Evolutionary conservation across 2,329 filamentous ascomycete genomes (phyloP).

Genomic region (Huntiella decipiens): DNA sequence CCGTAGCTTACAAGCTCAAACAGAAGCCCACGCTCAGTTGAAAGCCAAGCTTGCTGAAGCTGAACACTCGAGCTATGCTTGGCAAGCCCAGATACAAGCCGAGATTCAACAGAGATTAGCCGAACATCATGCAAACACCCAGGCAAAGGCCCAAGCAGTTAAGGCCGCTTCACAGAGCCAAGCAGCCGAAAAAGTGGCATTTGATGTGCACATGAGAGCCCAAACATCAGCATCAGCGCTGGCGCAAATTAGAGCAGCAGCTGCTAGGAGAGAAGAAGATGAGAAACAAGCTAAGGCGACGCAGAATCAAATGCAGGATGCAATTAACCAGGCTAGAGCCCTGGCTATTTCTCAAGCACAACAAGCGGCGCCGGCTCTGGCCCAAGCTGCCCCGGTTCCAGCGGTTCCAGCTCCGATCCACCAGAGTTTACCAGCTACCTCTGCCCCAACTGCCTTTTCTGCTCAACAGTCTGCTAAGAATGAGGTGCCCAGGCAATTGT

Average conservation of each 20-base stretch:
- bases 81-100: conserved; percentile 8
- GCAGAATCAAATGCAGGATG: neutral
- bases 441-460: too few species aligned
- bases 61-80: conserved; percentile 3
- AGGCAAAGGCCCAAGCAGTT: conserved; percentile 11
- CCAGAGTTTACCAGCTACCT: too few species aligned
- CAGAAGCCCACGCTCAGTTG: conserved; percentile 9
- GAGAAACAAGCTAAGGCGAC: too few species aligned
- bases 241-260: too few species aligned
- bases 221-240: conserved; percentile 4
- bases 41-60: conserved; percentile 10
- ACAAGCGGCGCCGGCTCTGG: too few species aligned
- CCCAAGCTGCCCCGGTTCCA: too few species aligned
- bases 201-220: conserved; percentile 13
- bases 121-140: conserved; percentile 7
- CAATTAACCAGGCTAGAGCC: neutral
- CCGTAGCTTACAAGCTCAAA: conserved; percentile 3
- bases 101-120: conserved; percentile 8
- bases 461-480: too few species aligned
- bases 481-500: too few species aligned
- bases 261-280: neutral
- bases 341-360: neutral
- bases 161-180: conserved; percentile 13
- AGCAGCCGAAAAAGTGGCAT: conserved; percentile 7
- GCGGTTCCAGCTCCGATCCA: too few species aligned